Base-by-base conservation (phyloP, 2,329 filamentous ascomycete species). In the Neodidymelliopsis sp. region DNA sequence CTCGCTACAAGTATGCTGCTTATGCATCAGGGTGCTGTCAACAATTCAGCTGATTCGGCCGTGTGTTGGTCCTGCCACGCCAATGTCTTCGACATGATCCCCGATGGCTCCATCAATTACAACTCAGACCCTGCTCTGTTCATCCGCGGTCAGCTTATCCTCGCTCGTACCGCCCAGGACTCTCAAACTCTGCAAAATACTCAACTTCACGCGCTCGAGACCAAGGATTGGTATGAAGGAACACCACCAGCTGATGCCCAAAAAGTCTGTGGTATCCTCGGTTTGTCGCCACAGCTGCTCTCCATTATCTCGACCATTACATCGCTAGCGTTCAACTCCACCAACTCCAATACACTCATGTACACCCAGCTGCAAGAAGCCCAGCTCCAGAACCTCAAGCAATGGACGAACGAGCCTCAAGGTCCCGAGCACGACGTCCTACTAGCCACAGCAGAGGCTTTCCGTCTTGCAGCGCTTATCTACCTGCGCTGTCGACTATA, bases 1-100 rank as follows among this genome's bases (percentile, higher is more conserved):
- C 57, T 69, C 13, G 59, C 63, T 3, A 70, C 67, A 4, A 66
- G 66, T 39, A 70, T 70, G 67, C 52, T 70, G 20, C 53, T 70
- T 2, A 65, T 70, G 63, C 67, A 70, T 23, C 64, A 69, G 18
- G 60, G 62, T 28, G 59, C 57, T 10, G 48, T 70, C 28, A 67
- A 66, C 43, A 57, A 56, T 23, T 23, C 40, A 7, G 54, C 65
- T 8, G 64, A 69, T 1, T 59, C 60, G 4, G 54, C 50, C n/a
- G 31, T 69, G 3, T 69, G 67, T 52, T 70, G 67, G 67, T 69
- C 65, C 2, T 60, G 57, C 31, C 67, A 70, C 19, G 65, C 67
- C 33, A 69, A 69, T 24, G 55, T 70, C 23, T 66, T 69, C 45
- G 62, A 70, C 36, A 60, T 58, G 4, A 66, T 67, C 6, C 66